These are phyloP conservation scores for Fusarium illudens DNA, from an alignment of 2,329 filamentous ascomycete species.

Conservation along the genomic window DNA sequence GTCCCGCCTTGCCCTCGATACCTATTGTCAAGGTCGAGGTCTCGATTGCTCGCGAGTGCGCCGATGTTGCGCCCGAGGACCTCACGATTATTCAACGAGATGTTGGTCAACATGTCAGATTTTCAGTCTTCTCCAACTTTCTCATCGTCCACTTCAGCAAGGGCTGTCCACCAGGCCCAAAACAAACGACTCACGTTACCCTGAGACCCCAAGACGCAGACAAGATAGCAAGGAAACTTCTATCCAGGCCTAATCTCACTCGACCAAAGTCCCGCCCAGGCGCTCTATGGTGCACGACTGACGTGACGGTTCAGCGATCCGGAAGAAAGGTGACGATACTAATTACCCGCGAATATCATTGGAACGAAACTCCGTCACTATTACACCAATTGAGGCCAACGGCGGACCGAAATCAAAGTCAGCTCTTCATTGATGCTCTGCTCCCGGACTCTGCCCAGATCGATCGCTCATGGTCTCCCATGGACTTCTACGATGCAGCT, in stretches of 20 bases:
- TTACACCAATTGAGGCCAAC: constrained; percentile 43
- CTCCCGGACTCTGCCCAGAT: constrained; percentile 34
- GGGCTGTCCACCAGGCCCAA: constrained; percentile 2
- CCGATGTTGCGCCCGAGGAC: constrained; percentile 8
- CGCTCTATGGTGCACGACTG: constrained; percentile 48
- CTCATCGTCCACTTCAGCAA: constrained; percentile 23
- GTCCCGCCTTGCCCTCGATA: constrained; percentile 29
- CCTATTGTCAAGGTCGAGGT: constrained; percentile 40
- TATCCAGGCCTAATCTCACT: constrained; percentile 19
- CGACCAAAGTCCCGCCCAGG: constrained; percentile 37
- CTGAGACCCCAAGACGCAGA: constrained; percentile 37
- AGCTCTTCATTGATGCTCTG: constrained; percentile 49
- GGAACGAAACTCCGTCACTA: constrained; percentile 52
- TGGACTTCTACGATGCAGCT: constrained; percentile 75
- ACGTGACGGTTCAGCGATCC: constrained; percentile 44
- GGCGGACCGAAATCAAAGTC: constrained; percentile 45
- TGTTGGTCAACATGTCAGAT: constrained; percentile 34
- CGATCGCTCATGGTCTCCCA: constrained; percentile 51
- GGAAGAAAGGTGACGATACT: constrained; percentile 32
- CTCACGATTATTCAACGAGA: constrained; percentile 20
- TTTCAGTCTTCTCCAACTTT: constrained; percentile 33
- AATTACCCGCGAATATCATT: constrained; percentile 52
- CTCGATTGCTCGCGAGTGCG: constrained; percentile 41
- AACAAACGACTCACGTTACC: constrained; percentile 26
- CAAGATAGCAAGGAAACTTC: constrained; percentile 26